Percentiles rank a stretch among this genome's conserved stretches.
Conservation (phyloP, 2,329 filamentous ascomycete genomes). For the Lithohypha guttulata region DNA sequence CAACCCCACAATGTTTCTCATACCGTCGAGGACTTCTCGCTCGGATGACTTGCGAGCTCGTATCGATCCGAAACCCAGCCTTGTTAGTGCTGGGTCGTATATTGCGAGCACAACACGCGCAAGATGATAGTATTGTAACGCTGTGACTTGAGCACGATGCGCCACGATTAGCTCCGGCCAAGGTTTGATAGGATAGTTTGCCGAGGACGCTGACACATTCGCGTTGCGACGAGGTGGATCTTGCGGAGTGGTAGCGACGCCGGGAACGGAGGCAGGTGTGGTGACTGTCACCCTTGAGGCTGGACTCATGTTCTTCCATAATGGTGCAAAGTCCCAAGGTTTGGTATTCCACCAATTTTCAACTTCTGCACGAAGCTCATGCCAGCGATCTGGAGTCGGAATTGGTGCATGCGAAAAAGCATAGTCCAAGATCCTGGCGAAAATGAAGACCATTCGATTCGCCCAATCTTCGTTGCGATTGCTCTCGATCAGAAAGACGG, state of each 20-base stretch:
- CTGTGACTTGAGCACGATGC: constrained; percentile 14
- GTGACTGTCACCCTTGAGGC: neutral
- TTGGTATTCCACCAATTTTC: constrained; percentile 10
- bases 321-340: constrained; percentile 16
- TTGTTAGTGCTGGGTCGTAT: constrained; percentile 33
- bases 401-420: constrained; percentile 9
- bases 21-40: constrained; percentile 9
- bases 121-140: constrained; percentile 36
- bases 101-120: constrained; percentile 33
- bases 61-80: constrained; percentile 11
- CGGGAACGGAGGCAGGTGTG: constrained; percentile 3
- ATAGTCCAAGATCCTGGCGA: constrained; percentile 28
- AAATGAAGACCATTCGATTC: constrained; percentile 31
- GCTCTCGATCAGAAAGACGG: constrained; percentile 29
- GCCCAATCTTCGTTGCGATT: constrained; percentile 28
- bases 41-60: constrained; percentile 12
- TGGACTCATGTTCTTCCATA: constrained; percentile 9
- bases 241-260: neutral
- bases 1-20: constrained; percentile 12
- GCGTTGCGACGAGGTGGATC: neutral
- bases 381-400: constrained; percentile 10
- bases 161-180: constrained; percentile 13
- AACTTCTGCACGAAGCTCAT: constrained; percentile 12
- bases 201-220: neutral
- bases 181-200: constrained; percentile 1